These are phyloP conservation scores for Musa beccarii DNA, from an alignment of 176 grass and related monocot species.

Conservation along the genomic window DNA sequence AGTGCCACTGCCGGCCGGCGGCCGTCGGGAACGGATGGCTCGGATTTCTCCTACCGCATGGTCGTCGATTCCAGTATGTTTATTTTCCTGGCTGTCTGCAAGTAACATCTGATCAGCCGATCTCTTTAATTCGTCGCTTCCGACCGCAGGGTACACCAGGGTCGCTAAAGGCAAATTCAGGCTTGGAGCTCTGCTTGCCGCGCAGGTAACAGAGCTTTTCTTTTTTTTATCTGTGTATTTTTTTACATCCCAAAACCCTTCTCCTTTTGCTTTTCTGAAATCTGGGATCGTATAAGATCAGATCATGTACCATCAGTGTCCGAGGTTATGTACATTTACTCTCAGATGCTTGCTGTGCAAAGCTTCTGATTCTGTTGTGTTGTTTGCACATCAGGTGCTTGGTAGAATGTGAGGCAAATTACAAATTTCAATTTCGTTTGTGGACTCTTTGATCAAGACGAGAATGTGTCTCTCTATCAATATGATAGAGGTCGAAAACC, in stretches of 20 bases:
- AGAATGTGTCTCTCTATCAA: no score
- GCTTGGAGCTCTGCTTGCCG: slow-evolving; percentile 50
- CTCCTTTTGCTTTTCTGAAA: neutral
- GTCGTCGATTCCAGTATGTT: slow-evolving; percentile 83
- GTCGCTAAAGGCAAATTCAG: slow-evolving; percentile 61
- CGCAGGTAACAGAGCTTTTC: slow-evolving; percentile 38
- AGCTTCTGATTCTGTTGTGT: neutral
- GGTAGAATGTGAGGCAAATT: neutral
- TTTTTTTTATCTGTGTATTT: neutral
- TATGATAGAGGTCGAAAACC: no score
- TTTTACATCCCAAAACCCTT: neutral
- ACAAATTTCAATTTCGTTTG: neutral
- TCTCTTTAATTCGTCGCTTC: neutral
- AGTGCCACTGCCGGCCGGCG: slow-evolving; percentile 24
- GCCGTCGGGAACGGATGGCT: slow-evolving; percentile 76
- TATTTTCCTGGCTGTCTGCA: neutral
- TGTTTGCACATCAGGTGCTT: neutral
- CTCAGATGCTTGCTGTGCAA: neutral
- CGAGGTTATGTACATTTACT: neutral
- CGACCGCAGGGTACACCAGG: slow-evolving; percentile 65
- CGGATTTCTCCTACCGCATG: slow-evolving; percentile 91
- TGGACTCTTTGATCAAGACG: no score
- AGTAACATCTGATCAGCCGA: neutral
- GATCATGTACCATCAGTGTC: neutral
- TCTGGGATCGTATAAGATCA: neutral